These are phyloP conservation scores for Anaeramoeba flamelloides DNA, from an alignment of 78 protist genomes.

Conservation along the genomic window DNA sequence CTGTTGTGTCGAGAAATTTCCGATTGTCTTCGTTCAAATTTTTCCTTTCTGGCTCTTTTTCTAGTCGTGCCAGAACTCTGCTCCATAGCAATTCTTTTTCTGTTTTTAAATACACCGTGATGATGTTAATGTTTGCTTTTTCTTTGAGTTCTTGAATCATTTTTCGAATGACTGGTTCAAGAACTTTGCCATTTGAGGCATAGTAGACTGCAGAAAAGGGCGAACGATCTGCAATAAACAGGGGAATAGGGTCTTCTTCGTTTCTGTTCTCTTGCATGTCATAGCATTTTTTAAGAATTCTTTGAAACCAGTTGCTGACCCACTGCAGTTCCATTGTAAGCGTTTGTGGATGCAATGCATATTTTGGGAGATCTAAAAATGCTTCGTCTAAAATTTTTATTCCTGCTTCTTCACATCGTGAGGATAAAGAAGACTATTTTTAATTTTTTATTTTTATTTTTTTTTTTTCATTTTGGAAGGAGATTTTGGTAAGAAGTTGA, in stretches of 20 bases:
- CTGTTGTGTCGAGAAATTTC: no score
- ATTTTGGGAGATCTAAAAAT: neutral
- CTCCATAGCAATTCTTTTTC: no score
- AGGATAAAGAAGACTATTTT: neutral
- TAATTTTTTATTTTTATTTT: no score
- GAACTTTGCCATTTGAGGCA: neutral
- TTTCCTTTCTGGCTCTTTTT: no score
- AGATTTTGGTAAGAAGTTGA: no score
- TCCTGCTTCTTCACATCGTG: neutral
- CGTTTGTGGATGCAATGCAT: neutral
- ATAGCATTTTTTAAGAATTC: neutral
- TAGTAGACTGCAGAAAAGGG: neutral
- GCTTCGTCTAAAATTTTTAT: neutral
- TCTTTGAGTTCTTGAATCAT: no score
- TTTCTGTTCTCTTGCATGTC: neutral
- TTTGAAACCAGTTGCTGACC: neutral
- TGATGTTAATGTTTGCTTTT: no score
- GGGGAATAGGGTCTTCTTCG: neutral
- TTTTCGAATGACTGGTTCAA: no score
- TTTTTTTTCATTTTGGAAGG: no score
- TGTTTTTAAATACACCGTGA: no score
- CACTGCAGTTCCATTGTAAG: neutral
- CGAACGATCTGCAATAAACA: neutral
- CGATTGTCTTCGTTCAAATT: no score
- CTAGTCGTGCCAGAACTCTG: no score